Base-by-base conservation (phyloP, 1,139 yeast genomes). In the Yamadazyma atmosphaerica region DNA sequence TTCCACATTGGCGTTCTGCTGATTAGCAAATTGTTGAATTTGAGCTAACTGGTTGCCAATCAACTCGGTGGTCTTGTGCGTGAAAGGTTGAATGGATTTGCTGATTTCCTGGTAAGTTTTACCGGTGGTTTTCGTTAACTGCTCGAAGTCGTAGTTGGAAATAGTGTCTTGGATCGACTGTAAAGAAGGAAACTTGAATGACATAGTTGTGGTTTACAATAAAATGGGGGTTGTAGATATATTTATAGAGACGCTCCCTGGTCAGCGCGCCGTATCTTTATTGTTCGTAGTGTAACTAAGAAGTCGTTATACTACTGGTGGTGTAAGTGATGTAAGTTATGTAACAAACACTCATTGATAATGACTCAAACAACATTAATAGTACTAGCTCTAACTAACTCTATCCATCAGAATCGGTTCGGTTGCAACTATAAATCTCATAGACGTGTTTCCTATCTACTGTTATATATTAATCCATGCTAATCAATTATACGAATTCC, bases 181-280 rank as follows among this genome's bases (percentile, higher is more conserved):
- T 38, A 74, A 63, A 30, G 68, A 56, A 17, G 79, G 79, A 54
- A 75, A 74, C 39, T 69, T 74, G 55, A 75, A 75, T 13, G 81
- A 74, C 81, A 75, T 75, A 15, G 15, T 18, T 18, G 12, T 23
- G 11, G 26, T 6, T 23, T 23, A 9, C 9, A 19, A 19, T 19
- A 9, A 19, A 6, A 6, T 19, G 22, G 22, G 9, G 9, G 22
- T 19, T 19, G 8, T 6, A 19, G 9, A 19, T 9, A n/a, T n/a
- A n/a, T n/a, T n/a, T n/a, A n/a, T n/a, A n/a, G n/a, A n/a, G n/a
- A n/a, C n/a, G n/a, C n/a, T n/a, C n/a, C n/a, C n/a, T n/a, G n/a
- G n/a, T n/a, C n/a, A n/a, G n/a, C n/a, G n/a, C n/a, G n/a, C n/a
- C n/a, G n/a, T n/a, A n/a, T n/a, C n/a, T n/a, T n/a, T n/a, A n/a